Conservation (phyloP, 257 asterid genomes). For the Lithospermum erythrorhizon region DNA sequence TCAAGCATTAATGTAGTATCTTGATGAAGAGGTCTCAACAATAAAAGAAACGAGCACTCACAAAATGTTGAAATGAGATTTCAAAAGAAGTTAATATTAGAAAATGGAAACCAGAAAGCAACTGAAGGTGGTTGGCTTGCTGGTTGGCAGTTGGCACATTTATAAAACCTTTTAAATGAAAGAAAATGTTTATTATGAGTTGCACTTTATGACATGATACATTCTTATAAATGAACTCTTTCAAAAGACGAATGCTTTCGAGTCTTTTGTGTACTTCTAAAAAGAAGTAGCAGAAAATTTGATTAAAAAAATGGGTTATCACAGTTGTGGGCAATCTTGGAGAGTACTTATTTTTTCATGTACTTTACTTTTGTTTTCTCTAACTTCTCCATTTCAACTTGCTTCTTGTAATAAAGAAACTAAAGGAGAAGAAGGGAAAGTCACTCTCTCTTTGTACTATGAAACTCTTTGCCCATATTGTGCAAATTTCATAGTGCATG, state of each 20-base stretch:
- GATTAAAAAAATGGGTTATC: background rate
- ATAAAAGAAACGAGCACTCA: background rate
- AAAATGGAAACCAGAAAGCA: no score
- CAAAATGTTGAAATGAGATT: background rate
- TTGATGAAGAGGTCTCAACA: background rate
- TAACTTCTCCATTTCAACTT: no score
- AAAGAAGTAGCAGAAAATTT: no score
- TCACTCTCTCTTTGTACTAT: conserved; percentile 48
- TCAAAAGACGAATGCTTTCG: no score
- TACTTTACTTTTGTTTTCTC: background rate
- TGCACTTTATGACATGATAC: no score
- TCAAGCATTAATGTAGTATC: no score
- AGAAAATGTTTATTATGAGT: background rate
- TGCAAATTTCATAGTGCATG: conserved; percentile 68
- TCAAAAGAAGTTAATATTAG: no score
- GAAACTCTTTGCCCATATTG: conserved; percentile 88
- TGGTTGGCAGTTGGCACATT: background rate
- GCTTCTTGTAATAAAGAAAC: background rate
- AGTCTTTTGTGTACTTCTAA: background rate
- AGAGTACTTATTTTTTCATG: background rate
- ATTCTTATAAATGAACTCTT: background rate
- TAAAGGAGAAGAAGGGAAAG: conserved; percentile 16
- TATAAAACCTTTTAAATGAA: background rate
- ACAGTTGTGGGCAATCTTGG: no score
- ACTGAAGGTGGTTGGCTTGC: background rate